Base-by-base conservation (phyloP, 73 alveolate genomes). In the Effrenium voratum region DNA sequence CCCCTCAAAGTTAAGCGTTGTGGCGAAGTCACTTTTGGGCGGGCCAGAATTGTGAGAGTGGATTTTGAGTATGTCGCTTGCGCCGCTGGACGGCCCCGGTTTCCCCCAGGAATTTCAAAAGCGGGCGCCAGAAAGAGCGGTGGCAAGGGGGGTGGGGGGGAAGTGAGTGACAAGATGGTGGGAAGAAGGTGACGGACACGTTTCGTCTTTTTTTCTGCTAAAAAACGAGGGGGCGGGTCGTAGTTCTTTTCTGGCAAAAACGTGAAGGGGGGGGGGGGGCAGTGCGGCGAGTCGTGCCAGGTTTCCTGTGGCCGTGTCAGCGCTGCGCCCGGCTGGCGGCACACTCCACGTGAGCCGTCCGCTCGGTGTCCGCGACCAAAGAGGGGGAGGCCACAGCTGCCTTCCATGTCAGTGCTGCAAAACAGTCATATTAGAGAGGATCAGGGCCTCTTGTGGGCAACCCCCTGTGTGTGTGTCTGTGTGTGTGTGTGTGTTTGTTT, bases 241-340 rank as follows among this genome's bases (percentile, higher is more conserved):
- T 12, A 12, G 8, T 52, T 52, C 19, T 12, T 52, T 8, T 12
- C 26, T 12, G 63, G 63, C 8, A 52, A 19, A 8, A 52, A 52
- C 26, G 26, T 52, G 63, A 19, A 52, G 63, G 26, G 19, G 8
- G 63, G 63, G 19, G 63, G 19, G 8, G 19, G 63, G 26, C 76
- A 63, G 38, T 13, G 32, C 76, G 32, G 30, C 41, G 57, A 76
- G 59, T 59, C 52, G 60, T 32, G 60, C 41, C 60, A 73, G 95
- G 70, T 88, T 88, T 50, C 95, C 95, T 6, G 95, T 88, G 63
- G 95, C 95, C 73, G 95, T 75, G 16, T 38, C 70, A 2, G 95
- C 95, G 3, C 72, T 88, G 70, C 95, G 50, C 72, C 95, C 95
- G 5, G 28, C 70, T 4, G 95, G 95, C 59, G 95, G 95, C 95